Conservation (phyloP, 441 rosid species). For the Geranium incanum region DNA sequence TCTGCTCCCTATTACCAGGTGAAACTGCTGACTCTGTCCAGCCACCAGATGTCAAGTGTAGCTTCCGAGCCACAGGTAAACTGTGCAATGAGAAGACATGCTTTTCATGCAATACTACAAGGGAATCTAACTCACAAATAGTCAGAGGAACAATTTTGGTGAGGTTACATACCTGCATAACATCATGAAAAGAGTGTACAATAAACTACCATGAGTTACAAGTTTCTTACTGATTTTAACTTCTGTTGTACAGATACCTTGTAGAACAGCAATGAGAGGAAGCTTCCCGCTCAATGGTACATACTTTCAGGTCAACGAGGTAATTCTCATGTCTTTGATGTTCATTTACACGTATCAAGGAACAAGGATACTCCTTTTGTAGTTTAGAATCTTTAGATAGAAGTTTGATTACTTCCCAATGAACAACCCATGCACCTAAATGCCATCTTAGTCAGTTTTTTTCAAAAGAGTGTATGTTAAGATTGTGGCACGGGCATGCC, state of each 20-base stretch:
- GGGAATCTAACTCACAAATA: conserved; percentile 46
- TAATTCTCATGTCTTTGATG: conserved; percentile 22
- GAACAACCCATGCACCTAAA: conserved; percentile 2
- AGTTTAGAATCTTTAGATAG: conserved; percentile 6
- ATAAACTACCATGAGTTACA: conserved; percentile 16
- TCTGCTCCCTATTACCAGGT: conserved; percentile 26
- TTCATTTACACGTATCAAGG: neutral
- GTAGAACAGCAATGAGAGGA: conserved; percentile 96
- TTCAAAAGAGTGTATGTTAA: conserved; percentile 4
- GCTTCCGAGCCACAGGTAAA: conserved; percentile 29
- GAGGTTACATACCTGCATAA: conserved; percentile 19
- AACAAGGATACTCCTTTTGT: neutral
- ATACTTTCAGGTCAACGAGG: conserved; percentile 96
- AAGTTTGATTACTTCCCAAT: conserved; percentile 1
- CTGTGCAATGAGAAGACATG: conserved; percentile 40
- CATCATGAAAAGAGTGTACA: conserved; percentile 10
- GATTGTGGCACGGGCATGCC: neutral
- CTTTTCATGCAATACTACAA: conserved; percentile 39
- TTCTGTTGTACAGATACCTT: conserved; percentile 63
- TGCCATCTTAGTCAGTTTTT: conserved; percentile 5
- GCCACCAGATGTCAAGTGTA: conserved; percentile 37
- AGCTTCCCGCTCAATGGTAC: conserved; percentile 95
- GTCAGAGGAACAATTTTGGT: conserved; percentile 61
- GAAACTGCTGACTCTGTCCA: conserved; percentile 46
- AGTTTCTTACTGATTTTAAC: conserved; percentile 23